phyloP scores from a whole-genome alignment of 1,284 basidiomycete genomes.

The Sporisorium scitamineum region DNA sequence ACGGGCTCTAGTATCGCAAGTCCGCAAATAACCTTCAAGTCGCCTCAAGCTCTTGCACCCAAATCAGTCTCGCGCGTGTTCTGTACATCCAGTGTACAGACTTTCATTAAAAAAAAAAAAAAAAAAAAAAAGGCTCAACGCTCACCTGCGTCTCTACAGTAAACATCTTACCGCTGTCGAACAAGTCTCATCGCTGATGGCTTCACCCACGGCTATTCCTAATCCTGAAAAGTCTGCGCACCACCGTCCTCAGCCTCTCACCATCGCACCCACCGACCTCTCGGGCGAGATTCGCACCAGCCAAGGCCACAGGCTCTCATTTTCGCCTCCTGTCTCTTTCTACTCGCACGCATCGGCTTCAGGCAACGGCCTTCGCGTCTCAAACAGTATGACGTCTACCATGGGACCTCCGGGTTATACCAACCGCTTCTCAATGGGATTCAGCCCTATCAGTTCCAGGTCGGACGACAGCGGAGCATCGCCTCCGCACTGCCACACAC shows the following conservation, averaged over 20 bases:
- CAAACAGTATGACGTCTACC: conserved; percentile 37
- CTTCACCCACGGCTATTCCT: conserved; percentile 57
- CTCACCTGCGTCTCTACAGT: not conserved
- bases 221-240: conserved; percentile 57
- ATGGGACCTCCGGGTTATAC: conserved; percentile 35
- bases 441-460: conserved; percentile 20
- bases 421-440: conserved; percentile 40
- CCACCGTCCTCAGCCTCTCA: conserved; percentile 34
- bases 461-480: conserved; percentile 29
- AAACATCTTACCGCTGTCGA: not conserved
- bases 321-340: conserved; percentile 41
- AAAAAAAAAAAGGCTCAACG: not conserved
- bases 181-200: conserved; percentile 28
- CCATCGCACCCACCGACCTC: conserved; percentile 23
- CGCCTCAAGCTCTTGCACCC: too few species aligned
- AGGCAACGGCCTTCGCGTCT: conserved; percentile 24
- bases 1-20: not conserved
- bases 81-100: too few species aligned
- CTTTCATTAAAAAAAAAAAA: not conserved
- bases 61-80: not conserved
- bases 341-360: conserved; percentile 44
- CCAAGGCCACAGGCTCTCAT: conserved; percentile 42
- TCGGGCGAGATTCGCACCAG: conserved; percentile 47
- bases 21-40: not conserved
- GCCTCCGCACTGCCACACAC: conserved; percentile 36